A percentile compares a stretch with the other conserved stretches of the same genome.
Evolutionary conservation across 2,329 filamentous ascomycete genomes (phyloP).

Genomic region (Alternaria rosae): DNA sequence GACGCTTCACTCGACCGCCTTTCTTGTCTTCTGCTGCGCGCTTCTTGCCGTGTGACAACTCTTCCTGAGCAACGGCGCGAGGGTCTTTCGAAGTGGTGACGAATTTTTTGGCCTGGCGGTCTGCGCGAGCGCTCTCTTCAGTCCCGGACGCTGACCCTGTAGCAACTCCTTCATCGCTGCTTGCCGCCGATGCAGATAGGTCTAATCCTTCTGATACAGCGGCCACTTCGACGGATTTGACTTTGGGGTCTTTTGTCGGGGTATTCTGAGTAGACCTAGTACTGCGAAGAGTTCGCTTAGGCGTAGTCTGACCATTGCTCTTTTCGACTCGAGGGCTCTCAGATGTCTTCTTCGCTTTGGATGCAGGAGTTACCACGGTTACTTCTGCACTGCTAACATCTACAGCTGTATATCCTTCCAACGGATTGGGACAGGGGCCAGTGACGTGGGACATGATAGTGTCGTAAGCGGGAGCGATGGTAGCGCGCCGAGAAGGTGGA

Average conservation of each 20-base stretch:
- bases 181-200: background rate
- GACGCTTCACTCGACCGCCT: background rate
- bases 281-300: background rate
- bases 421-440: background rate
- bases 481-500: background rate
- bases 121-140: background rate
- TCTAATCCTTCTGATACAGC: background rate
- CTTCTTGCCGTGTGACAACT: background rate
- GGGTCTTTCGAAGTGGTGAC: background rate
- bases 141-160: background rate
- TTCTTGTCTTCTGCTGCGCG: background rate
- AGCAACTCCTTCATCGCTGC: background rate
- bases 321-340: background rate
- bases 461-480: background rate
- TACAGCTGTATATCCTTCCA: background rate
- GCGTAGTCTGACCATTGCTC: background rate
- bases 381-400: background rate
- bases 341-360: background rate
- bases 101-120: background rate
- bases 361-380: background rate
- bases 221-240: background rate
- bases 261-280: background rate
- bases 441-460: background rate
- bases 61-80: background rate
- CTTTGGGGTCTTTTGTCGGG: background rate